These are phyloP conservation scores for Camellia lanceoleosa DNA, from an alignment of 148 eudicot genomes.

Conservation along the genomic window DNA sequence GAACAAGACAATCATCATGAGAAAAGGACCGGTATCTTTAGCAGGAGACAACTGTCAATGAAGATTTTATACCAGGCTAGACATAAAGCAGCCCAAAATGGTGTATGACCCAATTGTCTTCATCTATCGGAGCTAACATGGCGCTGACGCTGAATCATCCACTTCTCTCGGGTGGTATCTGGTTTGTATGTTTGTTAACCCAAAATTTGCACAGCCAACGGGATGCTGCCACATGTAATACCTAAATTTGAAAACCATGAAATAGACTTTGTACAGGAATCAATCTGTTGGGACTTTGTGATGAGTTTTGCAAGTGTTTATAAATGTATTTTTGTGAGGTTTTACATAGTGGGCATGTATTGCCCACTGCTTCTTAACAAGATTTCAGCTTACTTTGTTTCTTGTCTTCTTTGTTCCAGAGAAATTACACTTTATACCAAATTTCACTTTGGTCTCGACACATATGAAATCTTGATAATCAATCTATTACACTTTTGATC, in stretches of 20 bases:
- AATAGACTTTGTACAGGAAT: slow-evolving; percentile 14
- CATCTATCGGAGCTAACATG: neutral
- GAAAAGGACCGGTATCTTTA: slow-evolving; percentile 15
- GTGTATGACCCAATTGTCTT: neutral
- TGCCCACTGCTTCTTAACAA: neutral
- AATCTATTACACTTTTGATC: too few relatives aligned
- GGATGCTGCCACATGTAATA: neutral
- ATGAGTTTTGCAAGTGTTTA: too few relatives aligned
- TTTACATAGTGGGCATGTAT: neutral
- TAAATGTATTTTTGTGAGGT: neutral
- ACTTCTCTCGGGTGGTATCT: too few relatives aligned
- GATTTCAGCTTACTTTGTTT: neutral
- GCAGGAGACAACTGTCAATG: slow-evolving; percentile 19
- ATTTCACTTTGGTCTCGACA: too few relatives aligned
- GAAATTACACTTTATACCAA: too few relatives aligned
- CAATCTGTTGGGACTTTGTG: neutral
- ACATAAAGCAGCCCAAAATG: neutral
- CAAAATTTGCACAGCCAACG: too few relatives aligned
- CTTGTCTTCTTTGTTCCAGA: neutral
- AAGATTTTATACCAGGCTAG: slow-evolving; percentile 31
- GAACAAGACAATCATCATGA: slow-evolving; percentile 8
- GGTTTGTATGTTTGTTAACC: too few relatives aligned
- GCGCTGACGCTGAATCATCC: too few relatives aligned
- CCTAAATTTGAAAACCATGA: neutral
- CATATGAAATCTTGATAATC: too few relatives aligned